These are phyloP conservation scores for Rugonectria rugulosa DNA, from an alignment of 2,329 filamentous ascomycete species.

Conservation along the genomic window DNA sequence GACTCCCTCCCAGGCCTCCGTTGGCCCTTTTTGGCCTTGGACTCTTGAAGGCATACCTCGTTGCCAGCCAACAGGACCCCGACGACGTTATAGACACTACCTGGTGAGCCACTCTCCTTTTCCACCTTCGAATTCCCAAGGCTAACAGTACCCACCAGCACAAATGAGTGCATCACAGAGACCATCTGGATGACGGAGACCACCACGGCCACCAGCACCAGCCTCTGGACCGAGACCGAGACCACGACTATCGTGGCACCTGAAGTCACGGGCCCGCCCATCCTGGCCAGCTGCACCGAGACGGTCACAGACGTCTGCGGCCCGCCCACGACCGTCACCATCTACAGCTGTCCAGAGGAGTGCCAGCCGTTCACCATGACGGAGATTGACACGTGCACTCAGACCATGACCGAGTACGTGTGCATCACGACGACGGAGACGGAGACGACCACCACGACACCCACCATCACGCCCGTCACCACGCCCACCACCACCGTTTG, in stretches of 20 bases:
- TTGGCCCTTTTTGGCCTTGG: constrained; percentile 1
- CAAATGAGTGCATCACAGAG: background rate
- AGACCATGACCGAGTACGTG: background rate
- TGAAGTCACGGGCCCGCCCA: background rate
- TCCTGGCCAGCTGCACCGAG: background rate
- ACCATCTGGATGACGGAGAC: constrained; percentile 7
- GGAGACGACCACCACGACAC: background rate
- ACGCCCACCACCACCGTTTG: background rate
- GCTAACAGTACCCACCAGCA: background rate
- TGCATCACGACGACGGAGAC: background rate
- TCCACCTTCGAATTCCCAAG: background rate
- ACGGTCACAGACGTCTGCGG: background rate
- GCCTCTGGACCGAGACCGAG: constrained; percentile 1
- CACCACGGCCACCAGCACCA: background rate
- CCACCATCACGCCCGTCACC: background rate
- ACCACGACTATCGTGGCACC: background rate
- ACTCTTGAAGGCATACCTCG: background rate
- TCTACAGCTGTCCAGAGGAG: constrained; percentile 6
- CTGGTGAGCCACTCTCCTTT: background rate
- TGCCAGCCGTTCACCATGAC: constrained; percentile 2
- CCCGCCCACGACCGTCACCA: background rate
- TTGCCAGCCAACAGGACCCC: background rate
- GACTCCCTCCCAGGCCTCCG: background rate
- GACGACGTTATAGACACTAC: background rate
- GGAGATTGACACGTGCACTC: background rate